These are phyloP conservation scores for Nitzschia sp. DNA, from an alignment of 108 stramenopile species.

Conservation along the genomic window DNA sequence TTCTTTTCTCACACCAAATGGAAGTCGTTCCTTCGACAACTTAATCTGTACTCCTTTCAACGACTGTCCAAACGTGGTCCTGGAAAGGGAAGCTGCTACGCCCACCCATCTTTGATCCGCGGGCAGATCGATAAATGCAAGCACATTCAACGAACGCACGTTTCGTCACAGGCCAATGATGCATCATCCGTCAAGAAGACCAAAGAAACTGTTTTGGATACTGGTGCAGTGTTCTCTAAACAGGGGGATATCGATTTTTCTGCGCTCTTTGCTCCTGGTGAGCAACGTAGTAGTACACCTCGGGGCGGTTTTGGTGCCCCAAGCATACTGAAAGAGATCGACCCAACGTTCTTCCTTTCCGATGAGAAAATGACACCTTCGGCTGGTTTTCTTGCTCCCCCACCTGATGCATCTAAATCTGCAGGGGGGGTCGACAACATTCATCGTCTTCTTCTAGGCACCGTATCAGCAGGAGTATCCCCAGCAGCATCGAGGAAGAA, in stretches of 20 bases:
- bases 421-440: too few species aligned
- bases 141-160: neutral
- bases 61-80: conserved; percentile 9
- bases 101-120: conserved; percentile 1
- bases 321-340: too few species aligned
- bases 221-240: neutral
- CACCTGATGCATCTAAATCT: too few species aligned
- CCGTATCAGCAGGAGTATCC: too few species aligned
- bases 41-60: conserved; percentile 26
- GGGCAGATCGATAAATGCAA: neutral
- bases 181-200: neutral
- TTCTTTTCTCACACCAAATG: conserved; percentile 53
- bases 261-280: too few species aligned
- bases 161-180: neutral
- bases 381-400: too few species aligned
- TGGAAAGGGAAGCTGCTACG: neutral
- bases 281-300: too few species aligned
- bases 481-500: too few species aligned
- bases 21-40: conserved; percentile 62
- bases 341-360: too few species aligned
- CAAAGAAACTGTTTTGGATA: neutral
- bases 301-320: too few species aligned
- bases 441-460: too few species aligned
- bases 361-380: neutral
- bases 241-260: neutral